Conservation (phyloP, 1,284 basidiomycete genomes). For the Cryptococcus deneoformans region DNA sequence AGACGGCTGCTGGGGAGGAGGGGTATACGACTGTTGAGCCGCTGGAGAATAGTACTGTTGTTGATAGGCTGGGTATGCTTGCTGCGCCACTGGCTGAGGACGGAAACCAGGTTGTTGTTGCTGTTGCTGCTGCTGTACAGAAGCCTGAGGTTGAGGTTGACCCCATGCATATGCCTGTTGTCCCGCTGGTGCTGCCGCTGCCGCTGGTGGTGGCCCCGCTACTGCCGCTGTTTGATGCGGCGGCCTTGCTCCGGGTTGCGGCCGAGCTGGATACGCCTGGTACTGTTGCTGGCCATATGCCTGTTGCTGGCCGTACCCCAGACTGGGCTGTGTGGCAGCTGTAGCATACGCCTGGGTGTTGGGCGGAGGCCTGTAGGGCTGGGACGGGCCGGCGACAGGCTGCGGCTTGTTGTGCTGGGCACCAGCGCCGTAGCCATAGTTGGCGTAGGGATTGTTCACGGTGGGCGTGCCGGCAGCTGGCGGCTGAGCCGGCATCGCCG, state of each 20-base stretch:
- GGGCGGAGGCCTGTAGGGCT: constrained; percentile 10
- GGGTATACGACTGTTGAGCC: constrained; percentile 4
- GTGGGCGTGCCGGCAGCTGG: constrained; percentile 13
- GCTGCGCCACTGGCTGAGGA: neutral
- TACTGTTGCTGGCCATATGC: constrained; percentile 6
- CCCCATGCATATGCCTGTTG: constrained; percentile 4
- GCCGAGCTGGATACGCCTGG: constrained; percentile 9
- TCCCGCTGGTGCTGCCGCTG: neutral
- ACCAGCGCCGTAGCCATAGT: constrained; percentile 47
- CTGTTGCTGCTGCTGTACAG: constrained; percentile 2
- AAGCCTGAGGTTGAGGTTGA: neutral
- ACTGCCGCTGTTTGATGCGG: neutral
- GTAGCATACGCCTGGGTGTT: constrained; percentile 12
- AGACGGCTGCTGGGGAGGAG: constrained; percentile 3
- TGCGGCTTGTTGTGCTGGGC: constrained; percentile 25
- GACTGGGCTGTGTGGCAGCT: constrained; percentile 11
- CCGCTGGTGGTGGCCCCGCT: neutral
- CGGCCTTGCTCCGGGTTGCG: neutral
- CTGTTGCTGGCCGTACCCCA: constrained; percentile 9
- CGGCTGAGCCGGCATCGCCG: constrained; percentile 11
- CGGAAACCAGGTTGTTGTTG: constrained; percentile 13
- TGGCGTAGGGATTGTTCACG: constrained; percentile 39
- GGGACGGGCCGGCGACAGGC: constrained; percentile 14
- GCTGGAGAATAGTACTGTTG: constrained; percentile 1
- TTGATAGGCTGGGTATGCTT: constrained; percentile 5